Conservation (phyloP, 345 rosid species). For the Eucalyptus cloeziana region DNA sequence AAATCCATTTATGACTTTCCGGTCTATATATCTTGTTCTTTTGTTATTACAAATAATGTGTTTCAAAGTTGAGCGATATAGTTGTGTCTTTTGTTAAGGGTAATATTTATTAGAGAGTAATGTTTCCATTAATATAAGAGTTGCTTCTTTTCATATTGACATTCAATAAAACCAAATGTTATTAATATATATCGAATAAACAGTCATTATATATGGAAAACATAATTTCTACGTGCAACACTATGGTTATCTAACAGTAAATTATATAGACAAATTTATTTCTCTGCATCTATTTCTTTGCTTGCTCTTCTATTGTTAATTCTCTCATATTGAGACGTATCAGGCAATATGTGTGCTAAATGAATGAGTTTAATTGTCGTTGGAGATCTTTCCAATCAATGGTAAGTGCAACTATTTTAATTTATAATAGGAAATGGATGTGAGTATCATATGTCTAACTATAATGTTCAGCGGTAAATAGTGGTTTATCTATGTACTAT, state of each 20-base stretch:
- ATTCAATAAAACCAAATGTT: not conserved
- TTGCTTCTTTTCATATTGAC: not conserved
- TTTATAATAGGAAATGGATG: not conserved
- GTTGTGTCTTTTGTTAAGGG: not conserved
- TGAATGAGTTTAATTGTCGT: not conserved
- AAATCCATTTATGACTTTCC: not conserved
- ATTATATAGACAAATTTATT: not conserved
- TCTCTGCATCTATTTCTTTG: not conserved
- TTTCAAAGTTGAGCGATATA: not conserved
- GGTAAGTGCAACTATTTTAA: not conserved
- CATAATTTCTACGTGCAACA: not conserved
- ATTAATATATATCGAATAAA: not conserved
- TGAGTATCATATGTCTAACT: not conserved
- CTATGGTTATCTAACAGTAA: not conserved
- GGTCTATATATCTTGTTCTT: not conserved
- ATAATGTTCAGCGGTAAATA: rapidly evolving
- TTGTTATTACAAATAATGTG: not conserved
- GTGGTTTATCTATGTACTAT: not conserved
- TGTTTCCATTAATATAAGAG: not conserved
- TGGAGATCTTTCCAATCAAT: not conserved
- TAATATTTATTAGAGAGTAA: not conserved
- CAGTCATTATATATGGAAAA: not conserved
- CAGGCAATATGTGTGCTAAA: not conserved
- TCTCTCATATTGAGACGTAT: not conserved
- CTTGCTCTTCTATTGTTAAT: not conserved